Evolutionary conservation across 2,329 filamentous ascomycete genomes (phyloP).

Genomic region (Byssoonygena ceratinophila): DNA sequence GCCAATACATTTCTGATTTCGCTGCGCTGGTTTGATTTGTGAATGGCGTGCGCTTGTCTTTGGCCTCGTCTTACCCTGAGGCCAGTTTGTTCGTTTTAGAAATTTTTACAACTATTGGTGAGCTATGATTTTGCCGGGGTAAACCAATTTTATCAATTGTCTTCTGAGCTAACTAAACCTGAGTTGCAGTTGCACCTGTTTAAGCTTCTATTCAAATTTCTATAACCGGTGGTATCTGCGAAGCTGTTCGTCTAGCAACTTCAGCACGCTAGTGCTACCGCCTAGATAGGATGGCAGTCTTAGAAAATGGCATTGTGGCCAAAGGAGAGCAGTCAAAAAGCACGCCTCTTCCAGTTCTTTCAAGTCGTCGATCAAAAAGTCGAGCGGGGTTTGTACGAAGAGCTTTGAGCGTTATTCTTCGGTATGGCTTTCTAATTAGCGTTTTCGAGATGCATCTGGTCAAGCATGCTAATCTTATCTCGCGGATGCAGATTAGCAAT

Average conservation of each 20-base stretch:
- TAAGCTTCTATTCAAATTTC: background rate
- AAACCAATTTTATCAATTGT: background rate
- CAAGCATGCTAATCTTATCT: background rate
- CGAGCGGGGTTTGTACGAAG: conserved; percentile 3
- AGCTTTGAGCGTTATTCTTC: conserved; percentile 6
- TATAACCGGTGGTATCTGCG: background rate
- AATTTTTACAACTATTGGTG: background rate
- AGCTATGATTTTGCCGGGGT: background rate
- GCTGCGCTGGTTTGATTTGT: background rate
- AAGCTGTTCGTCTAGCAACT: background rate
- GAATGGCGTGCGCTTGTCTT: background rate
- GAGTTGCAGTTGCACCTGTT: background rate
- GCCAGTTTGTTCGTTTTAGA: conserved; percentile 7
- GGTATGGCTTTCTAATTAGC: background rate
- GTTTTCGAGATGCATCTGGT: background rate
- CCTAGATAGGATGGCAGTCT: background rate
- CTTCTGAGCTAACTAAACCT: background rate
- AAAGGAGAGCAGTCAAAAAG: background rate
- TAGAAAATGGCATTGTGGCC: background rate
- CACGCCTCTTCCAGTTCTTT: background rate
- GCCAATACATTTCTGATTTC: background rate
- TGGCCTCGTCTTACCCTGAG: conserved; percentile 1
- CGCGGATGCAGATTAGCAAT: conserved; percentile 53
- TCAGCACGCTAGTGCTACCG: background rate
- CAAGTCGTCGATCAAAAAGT: background rate